Base-by-base conservation (phyloP, 805 yeast genomes). In the Zygotorulaspora chibaensis region DNA sequence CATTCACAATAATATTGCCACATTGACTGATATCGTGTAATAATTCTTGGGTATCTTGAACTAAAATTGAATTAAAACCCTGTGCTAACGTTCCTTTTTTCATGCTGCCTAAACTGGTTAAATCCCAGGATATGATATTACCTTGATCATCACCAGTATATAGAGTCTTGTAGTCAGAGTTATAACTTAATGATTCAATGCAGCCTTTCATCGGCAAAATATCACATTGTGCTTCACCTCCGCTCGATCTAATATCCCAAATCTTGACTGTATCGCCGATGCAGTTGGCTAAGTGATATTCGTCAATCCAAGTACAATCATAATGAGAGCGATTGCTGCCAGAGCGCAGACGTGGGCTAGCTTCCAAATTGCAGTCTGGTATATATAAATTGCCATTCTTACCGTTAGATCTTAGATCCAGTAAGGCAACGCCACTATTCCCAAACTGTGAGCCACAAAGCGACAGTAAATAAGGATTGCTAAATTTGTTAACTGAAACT, bases 341-440 rank as follows among this genome's bases (percentile, higher is more conserved):
- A 50, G 50, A 41, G 54, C 58, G 47, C 39, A 40, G 46, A 29
- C 25, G 48, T 27, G 36, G 50, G 40, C 38, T 54, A 40, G 47
- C 49, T 42, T 46, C 52, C 28, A 38, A 44, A 43, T 27, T 43
- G 16, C 48, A 34, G 27, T 54, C 57, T n/a, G 61, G 63, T 26
- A 54, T 53, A 39, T 53, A 56, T 13, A 56, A 31, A 31, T 51
- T 52, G n/a, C 52, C 55, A 17, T 39, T 44, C 8, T 44, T 50
- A 8, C 44, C 40, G 16, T 48, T 49, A 3, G 74, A 71, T 53
- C 95, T 72, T 52, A 86, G 65, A 63, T 88, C 96, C 51, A 81
- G 74, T 33, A 88, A 64, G 0, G 93, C 81, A 8, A 87, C 74
- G 2, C 96, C 96, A 58, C 81, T 81, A 18, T 74, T 73, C 3